Evolutionary conservation across 1,139 yeast species (phyloP), one percentile per base, ranked within the genome.

Genomic region (Yamadazyma spencermartinsiae): DNA sequence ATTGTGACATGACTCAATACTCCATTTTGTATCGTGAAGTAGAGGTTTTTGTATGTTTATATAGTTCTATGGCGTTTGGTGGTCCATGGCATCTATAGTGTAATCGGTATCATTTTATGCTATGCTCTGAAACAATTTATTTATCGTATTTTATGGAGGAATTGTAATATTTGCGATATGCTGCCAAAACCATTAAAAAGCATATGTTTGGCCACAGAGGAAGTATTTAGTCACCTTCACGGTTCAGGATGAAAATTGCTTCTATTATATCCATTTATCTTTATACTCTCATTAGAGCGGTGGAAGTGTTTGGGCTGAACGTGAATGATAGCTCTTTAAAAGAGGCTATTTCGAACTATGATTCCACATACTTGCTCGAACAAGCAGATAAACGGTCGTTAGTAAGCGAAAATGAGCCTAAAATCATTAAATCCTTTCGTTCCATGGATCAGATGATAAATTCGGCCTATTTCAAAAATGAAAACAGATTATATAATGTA

Each of bases 381-480:
- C 15, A 12, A 28, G 5, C 7, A n/a, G 13, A 23, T 7, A 28
- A 16, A 12, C 15, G 31, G n/a, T 28, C 31, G 4, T 28, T 28
- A 10, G n/a, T 28, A 9, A 14, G 19, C 6, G 31, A 28, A 3
- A 16, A 10, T 28, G 12, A 14, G 4, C 31, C 31, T 9, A 28
- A 7, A 10, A 28, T 28, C 31, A 16, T 16, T n/a, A 43, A 43
- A 16, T 5, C 15, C 4, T 43, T 41, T 26, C 24, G 33, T 7
- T 30, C 38, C 7, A 33, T 39, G 39, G 39, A 43, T 4, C 37
- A 37, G 14, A 27, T 41, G 20, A 15, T 43, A 3, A 20, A 24
- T 6, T 40, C 47, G 4, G 41, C 35, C 13, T 41, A 33, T 30
- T 43, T 43, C 33, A 25, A 8, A 14, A 41, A 43, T 23, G 44